These are phyloP conservation scores for Fusarium sp. DNA, from an alignment of 2,329 filamentous ascomycete species.

Conservation along the genomic window DNA sequence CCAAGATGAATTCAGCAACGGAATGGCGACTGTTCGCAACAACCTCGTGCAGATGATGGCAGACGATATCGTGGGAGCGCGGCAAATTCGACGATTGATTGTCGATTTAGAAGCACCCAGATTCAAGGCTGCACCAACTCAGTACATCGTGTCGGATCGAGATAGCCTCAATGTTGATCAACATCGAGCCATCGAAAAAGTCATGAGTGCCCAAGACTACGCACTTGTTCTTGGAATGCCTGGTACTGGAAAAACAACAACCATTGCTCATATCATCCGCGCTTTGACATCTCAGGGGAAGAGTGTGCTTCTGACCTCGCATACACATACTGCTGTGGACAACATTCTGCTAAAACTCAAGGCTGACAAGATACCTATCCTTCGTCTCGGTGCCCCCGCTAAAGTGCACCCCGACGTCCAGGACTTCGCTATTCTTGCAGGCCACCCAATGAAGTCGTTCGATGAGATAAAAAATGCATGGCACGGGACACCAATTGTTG, in stretches of 20 bases:
- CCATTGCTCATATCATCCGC: constrained; percentile 95
- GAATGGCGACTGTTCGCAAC: constrained; percentile 93
- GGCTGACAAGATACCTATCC: constrained; percentile 77
- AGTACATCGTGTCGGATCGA: constrained; percentile 69
- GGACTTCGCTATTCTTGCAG: constrained; percentile 83
- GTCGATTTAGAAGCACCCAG: constrained; percentile 78
- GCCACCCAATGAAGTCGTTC: constrained; percentile 76
- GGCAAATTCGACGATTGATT: constrained; percentile 79
- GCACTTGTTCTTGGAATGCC: constrained; percentile 98
- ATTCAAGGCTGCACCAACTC: constrained; percentile 75
- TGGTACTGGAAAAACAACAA: constrained; percentile 97
- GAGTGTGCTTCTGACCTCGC: constrained; percentile 91
- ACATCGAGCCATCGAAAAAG: constrained; percentile 85
- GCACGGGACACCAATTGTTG: constrained; percentile 88
- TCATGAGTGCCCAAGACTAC: constrained; percentile 95
- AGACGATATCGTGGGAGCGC: constrained; percentile 74
- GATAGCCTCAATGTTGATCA: constrained; percentile 88
- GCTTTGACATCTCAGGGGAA: constrained; percentile 89
- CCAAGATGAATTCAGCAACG: constrained; percentile 98
- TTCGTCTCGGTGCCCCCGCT: constrained; percentile 84
- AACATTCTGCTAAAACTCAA: constrained; percentile 96
- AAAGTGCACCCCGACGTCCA: constrained; percentile 92
- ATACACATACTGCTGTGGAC: constrained; percentile 97
- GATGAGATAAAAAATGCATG: constrained; percentile 87
- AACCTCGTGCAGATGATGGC: constrained; percentile 95